Conservation (phyloP, 1,139 yeast genomes). For the Hansenula lynferdii region DNA sequence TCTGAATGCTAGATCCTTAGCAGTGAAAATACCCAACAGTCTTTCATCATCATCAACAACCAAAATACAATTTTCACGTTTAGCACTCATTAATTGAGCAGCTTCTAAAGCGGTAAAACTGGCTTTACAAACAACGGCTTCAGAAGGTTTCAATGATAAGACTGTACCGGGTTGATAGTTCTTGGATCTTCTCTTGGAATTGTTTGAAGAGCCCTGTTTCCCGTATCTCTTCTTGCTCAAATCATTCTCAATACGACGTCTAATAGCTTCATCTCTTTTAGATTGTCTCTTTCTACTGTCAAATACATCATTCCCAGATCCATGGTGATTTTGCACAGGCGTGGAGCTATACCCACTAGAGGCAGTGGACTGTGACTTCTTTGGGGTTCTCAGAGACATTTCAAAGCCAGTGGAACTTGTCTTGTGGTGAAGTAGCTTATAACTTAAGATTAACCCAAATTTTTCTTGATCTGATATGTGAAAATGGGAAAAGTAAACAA, state of each 20-base stretch:
- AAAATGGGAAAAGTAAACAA: no score
- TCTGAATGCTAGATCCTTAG: conserved; percentile 61
- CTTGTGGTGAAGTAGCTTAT: no score
- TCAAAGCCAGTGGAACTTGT: no score
- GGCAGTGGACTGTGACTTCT: conserved; percentile 15
- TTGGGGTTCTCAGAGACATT: conserved; percentile 22
- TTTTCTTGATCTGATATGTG: no score
- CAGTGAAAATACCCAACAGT: conserved; percentile 60
- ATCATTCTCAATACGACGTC: conserved; percentile 72
- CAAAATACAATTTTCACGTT: conserved; percentile 58
- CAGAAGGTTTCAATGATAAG: conserved; percentile 66
- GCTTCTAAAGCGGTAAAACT: conserved; percentile 73
- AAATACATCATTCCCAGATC: conserved; percentile 7
- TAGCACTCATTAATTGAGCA: conserved; percentile 84
- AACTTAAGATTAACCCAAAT: no score
- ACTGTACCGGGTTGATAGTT: conserved; percentile 69
- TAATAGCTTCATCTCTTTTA: conserved; percentile 74
- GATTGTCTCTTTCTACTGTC: conserved; percentile 64
- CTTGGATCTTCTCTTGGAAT: conserved; percentile 21
- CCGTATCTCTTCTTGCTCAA: conserved; percentile 55
- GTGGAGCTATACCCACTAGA: conserved; percentile 13
- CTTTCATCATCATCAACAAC: conserved; percentile 49
- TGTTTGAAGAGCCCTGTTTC: conserved; percentile 25
- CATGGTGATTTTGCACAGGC: conserved; percentile 6
- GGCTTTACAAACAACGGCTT: conserved; percentile 68